Base-by-base conservation (phyloP, 1,139 yeast genomes). In the Taphrina betulina region DNA sequence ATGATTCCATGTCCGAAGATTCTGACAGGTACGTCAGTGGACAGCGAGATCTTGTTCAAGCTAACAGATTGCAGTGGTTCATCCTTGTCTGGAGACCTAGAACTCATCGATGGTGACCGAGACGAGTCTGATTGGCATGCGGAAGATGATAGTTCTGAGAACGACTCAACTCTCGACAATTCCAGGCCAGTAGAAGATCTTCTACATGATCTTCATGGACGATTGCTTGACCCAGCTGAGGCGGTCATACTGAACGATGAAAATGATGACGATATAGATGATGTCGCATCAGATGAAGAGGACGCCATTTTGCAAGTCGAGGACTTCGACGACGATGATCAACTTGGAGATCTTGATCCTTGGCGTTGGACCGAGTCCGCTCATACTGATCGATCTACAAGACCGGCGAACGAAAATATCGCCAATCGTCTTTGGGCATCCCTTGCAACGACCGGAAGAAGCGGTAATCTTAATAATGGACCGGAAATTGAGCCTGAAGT, bases 261-360 rank as follows among this genome's bases (percentile, higher is more conserved):
- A 26, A 59, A 57, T 20, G 54, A 53, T 17, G 55, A 43, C 14
- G 22, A 43, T 19, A 59, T 40, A n/a, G 26, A 29, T 29, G 48
- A 8, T 17, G 37, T 20, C 22, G 12, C 12, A 8, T 14, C 33
- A n/a, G 62, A 52, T 23, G 61, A 56, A 22, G 60, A 60, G 8
- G 64, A 53, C 14, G 65, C 57, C 16, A 63, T 51, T 12, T 60
- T 56, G 17, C 62, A 53, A 19, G 62, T 60, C 35, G 66, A 63
- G 12, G 57, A 64, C 22, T 34, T 19, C 38, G 24, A 23, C 5
- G 58, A 57, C 36, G 62, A 55, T 36, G 61, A n/a, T n/a, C n/a
- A n/a, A n/a, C n/a, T n/a, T n/a, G n/a, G n/a, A n/a, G n/a, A n/a
- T n/a, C n/a, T 53, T 20, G 59, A 45, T n/a, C 65, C 61, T 3